Percentiles rank a stretch among this genome's conserved stretches.
Conservation (phyloP, 345 rosid genomes). For the Acer saccharum region DNA sequence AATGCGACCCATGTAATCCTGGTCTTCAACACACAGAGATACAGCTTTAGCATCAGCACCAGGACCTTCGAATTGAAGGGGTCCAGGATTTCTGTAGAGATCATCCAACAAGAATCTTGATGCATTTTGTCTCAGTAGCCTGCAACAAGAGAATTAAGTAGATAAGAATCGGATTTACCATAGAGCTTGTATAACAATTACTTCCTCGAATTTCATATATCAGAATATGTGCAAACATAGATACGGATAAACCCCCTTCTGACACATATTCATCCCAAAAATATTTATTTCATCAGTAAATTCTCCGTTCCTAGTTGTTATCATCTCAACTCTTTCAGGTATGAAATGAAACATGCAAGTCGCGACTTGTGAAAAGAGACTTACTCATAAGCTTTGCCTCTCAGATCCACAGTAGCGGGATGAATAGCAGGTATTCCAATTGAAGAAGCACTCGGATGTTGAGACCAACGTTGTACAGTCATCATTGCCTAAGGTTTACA, state of each 20-base stretch:
- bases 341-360: background rate
- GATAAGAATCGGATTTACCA: background rate
- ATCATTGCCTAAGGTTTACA: slow-evolving; percentile 72
- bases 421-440: slow-evolving; percentile 94
- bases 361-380: slow-evolving; percentile 24
- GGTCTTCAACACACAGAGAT: slow-evolving; percentile 88
- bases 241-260: background rate
- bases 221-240: background rate
- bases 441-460: slow-evolving; percentile 65
- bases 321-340: background rate
- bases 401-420: slow-evolving; percentile 94
- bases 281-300: background rate
- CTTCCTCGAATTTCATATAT: background rate
- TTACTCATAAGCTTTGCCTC: slow-evolving; percentile 96
- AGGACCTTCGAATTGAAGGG: slow-evolving; percentile 94
- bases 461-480: slow-evolving; percentile 94
- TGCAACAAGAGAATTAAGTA: slow-evolving; percentile 32
- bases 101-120: slow-evolving; percentile 82
- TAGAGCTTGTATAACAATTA: background rate
- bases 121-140: slow-evolving; percentile 80
- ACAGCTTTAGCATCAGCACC: slow-evolving; percentile 93
- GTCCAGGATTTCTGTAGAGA: slow-evolving; percentile 95
- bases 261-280: background rate
- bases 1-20: slow-evolving; percentile 99
- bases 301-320: background rate